Base-by-base conservation (phyloP, 257 asterid species). In the Fraxinus anomala region DNA sequence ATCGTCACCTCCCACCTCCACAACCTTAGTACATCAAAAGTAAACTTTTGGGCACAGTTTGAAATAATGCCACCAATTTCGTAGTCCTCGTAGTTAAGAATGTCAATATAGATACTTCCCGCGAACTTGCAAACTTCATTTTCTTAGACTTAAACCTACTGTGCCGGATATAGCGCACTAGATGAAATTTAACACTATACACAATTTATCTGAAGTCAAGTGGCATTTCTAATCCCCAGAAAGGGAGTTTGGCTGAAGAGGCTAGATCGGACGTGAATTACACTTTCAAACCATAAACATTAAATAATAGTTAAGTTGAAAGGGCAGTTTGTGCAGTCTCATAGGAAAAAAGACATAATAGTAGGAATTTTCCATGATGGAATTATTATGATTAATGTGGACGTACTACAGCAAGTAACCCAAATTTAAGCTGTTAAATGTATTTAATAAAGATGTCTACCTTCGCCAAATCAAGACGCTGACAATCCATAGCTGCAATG, bases 401-500 rank as follows among this genome's bases (percentile, higher is more conserved):
- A 77, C 10, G 63, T 31, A 69, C 33, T 65, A 36, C 6, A 47
- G 4, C 17, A 21, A 72, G 33, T 39, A 34, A 69, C 68, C 67
- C 1, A 68, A 77, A 70, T 33, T 40, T 68, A 21, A 72, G 72
- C 7, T 39, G 69, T 74, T 37, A 40, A n/a, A 28, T 6, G 66
- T 66, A 65, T 28, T 47, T 21, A 40, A 59, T 9, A 72, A 78
- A 73, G 63, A 49, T 80, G 51, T 13, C 17, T 42, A 93, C 99
- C 98, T 96, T 92, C 49, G 98, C 96, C 82, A 89, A 85, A 86
- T 96, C 99, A 85, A 89, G 92, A 87, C 86, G 89, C 77, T 90
- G 97, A 85, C 97, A 92, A 86, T 96, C 98, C 99, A 96, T 88
- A 76, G 99, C 98, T 49, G 98, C 98, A 87, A 92, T 71, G 76